phyloP scores from a whole-genome alignment of 148 eudicot species.

The Rhododendron molle region DNA sequence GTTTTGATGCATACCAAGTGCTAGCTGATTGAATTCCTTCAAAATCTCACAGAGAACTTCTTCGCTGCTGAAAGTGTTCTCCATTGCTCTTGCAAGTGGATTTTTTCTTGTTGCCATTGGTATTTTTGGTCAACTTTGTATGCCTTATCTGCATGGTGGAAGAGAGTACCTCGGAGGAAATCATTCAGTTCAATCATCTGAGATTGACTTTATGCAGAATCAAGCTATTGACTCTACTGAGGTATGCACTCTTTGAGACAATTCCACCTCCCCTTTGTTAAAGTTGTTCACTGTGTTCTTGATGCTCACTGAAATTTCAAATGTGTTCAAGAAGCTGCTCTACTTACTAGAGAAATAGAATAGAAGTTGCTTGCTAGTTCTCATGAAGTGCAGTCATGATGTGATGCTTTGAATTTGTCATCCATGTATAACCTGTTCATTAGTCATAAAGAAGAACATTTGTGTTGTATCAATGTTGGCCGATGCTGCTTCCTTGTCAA shows the following conservation, averaged over 20 bases:
- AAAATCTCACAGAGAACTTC: constrained; percentile 41
- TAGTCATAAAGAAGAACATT: background rate
- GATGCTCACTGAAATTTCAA: background rate
- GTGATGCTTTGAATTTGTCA: background rate
- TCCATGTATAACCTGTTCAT: background rate
- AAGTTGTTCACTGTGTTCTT: background rate
- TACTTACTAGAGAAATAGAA: background rate
- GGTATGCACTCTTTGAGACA: constrained; percentile 29
- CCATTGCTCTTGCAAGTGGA: constrained; percentile 48
- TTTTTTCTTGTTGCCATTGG: constrained; percentile 48
- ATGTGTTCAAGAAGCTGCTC: background rate
- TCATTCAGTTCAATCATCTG: constrained; percentile 30
- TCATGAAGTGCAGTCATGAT: constrained; percentile 5
- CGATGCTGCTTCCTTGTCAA: background rate
- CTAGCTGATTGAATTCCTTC: background rate
- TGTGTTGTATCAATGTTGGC: background rate
- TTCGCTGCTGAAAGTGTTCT: constrained; percentile 47
- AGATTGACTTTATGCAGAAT: constrained; percentile 24
- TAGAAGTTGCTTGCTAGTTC: background rate
- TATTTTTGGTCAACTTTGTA: constrained; percentile 41
- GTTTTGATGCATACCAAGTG: background rate
- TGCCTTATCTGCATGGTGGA: constrained; percentile 41
- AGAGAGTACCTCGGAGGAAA: constrained; percentile 31
- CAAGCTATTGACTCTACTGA: constrained; percentile 31
- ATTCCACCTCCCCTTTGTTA: background rate